These are phyloP conservation scores for Coprinopsis strossmayeri DNA, from an alignment of 768 basidiomycete species.

Conservation along the genomic window DNA sequence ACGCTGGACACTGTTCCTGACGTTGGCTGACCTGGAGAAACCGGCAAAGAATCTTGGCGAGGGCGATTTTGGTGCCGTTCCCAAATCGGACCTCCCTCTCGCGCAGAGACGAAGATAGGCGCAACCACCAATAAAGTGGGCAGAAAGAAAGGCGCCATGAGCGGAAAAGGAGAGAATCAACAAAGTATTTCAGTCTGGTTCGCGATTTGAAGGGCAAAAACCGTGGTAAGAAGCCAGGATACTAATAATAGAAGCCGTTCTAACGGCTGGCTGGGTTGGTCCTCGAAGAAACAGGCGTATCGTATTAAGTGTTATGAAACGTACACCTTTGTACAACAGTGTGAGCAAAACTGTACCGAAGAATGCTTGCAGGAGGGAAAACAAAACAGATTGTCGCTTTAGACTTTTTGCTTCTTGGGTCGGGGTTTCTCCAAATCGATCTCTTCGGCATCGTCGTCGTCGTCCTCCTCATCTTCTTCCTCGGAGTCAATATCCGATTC, in stretches of 20 bases:
- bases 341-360: not conserved
- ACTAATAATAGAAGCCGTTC: conserved; percentile 1
- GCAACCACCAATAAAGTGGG: not conserved
- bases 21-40: conserved; percentile 3
- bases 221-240: not conserved
- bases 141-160: conserved; percentile 4
- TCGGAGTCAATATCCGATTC: conserved; percentile 59
- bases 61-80: not conserved
- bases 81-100: not conserved
- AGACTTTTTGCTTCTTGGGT: conserved; percentile 66
- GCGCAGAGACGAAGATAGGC: conserved; percentile 2
- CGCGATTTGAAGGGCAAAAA: not conserved
- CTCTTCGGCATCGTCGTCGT: conserved; percentile 76
- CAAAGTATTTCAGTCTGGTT: not conserved
- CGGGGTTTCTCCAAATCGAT: conserved; percentile 85
- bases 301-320: no score
- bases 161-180: conserved; percentile 1
- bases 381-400: conserved; percentile 13
- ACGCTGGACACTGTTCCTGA: no score
- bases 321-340: conserved; percentile 2
- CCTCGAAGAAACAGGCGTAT: no score
- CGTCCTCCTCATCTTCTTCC: conserved; percentile 62
- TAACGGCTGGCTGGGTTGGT: not conserved
- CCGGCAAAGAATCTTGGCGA: no score
- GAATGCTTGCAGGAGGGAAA: not conserved